Conservation (phyloP, 208 protist genomes). For the Leishmania gerbilli region DNA sequence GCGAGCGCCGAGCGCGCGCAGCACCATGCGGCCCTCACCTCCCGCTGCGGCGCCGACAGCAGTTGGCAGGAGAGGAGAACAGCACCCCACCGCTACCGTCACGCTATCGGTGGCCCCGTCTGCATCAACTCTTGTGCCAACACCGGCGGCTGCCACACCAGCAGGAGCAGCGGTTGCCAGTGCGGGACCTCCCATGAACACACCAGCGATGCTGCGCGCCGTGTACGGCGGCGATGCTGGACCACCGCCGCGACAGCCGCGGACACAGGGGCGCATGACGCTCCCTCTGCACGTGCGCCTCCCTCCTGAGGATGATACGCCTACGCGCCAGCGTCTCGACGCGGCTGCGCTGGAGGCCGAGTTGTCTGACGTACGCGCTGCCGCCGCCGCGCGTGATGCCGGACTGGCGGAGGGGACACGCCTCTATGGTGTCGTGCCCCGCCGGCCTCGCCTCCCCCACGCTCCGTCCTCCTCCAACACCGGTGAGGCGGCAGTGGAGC, state of each 20-base stretch:
- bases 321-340: neutral
- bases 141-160: neutral
- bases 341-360: conserved; percentile 3
- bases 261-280: conserved; percentile 13
- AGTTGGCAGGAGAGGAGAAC: neutral
- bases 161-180: neutral
- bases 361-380: conserved; percentile 9
- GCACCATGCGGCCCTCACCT: neutral
- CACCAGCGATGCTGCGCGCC: conserved; percentile 6
- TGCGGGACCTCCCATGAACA: neutral
- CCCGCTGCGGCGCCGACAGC: neutral
- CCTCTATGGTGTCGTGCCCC: conserved; percentile 17
- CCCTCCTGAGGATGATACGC: conserved; percentile 23
- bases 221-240: conserved; percentile 12
- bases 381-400: conserved; percentile 7
- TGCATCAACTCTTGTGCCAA: neutral
- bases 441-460: neutral
- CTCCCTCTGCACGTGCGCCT: conserved; percentile 22
- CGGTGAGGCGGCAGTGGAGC: neutral
- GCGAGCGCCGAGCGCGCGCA: neutral
- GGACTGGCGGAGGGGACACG: conserved; percentile 15
- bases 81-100: neutral
- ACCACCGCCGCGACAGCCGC: neutral
- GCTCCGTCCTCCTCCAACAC: neutral
- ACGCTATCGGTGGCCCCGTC: neutral